phyloP scores from a whole-genome alignment of 352 stramenopile species.

The Globisporangium ultimum region DNA sequence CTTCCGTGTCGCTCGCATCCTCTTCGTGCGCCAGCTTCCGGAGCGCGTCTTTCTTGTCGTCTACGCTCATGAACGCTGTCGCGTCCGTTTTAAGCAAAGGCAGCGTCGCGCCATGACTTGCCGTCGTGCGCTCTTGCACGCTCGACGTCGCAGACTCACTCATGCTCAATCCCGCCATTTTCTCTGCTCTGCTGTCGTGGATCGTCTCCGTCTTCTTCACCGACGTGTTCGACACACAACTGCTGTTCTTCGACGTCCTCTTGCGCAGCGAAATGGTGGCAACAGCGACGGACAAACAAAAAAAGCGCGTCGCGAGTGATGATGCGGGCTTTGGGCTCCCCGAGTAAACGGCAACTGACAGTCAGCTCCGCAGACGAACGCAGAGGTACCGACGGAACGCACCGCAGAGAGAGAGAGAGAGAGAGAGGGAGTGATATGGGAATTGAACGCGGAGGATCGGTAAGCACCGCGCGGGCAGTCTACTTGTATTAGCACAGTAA shows the following conservation, averaged over 20 bases:
- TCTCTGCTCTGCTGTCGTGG: neutral
- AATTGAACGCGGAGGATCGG: neutral
- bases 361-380: neutral
- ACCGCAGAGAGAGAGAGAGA: neutral
- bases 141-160: conserved; percentile 1
- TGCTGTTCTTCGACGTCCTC: conserved; percentile 11
- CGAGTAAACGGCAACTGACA: neutral
- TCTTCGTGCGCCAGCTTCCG: conserved; percentile 4
- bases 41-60: conserved; percentile 17
- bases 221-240: neutral
- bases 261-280: conserved; percentile 16
- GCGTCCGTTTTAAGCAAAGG: neutral
- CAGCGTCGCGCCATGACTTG: neutral
- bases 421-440: neutral
- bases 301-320: neutral
- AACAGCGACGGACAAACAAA: neutral
- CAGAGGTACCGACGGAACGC: neutral
- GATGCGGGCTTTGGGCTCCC: neutral
- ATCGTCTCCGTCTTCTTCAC: neutral
- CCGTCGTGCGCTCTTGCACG: neutral
- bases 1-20: conserved; percentile 2
- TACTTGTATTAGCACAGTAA: neutral
- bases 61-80: neutral
- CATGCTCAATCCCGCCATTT: conserved; percentile 1
- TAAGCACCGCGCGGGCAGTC: neutral